Evolutionary conservation across 2,329 filamentous ascomycete genomes (phyloP).

Genomic region (Penicillium oxalicum): DNA sequence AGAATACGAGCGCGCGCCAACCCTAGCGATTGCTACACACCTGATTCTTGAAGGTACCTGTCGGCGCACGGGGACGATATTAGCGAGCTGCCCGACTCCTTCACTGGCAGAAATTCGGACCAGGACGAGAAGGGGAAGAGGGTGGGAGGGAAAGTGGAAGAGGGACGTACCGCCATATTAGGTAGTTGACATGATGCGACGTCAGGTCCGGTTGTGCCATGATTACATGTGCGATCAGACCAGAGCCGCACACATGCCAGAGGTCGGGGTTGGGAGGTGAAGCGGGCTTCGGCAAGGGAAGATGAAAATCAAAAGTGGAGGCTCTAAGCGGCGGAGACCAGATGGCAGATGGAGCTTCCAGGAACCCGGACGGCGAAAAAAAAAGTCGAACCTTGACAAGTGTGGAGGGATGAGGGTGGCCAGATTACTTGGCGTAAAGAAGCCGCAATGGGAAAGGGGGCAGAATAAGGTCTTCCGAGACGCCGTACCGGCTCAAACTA

Average conservation of each 20-base stretch:
- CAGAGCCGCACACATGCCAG: slow-evolving; percentile 26
- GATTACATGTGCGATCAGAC: slow-evolving; percentile 38
- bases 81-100: slow-evolving; percentile 2
- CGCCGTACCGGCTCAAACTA: background rate
- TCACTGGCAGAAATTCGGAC: too few species aligned
- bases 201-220: slow-evolving; percentile 41
- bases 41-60: slow-evolving; percentile 53
- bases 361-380: slow-evolving; percentile 4
- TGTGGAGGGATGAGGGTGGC: background rate
- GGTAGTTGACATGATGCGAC: slow-evolving; percentile 60
- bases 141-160: slow-evolving; percentile 1
- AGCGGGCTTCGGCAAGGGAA: slow-evolving; percentile 24
- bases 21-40: slow-evolving; percentile 32
- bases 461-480: background rate
- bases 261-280: slow-evolving; percentile 16
- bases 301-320: slow-evolving; percentile 22
- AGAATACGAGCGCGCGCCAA: slow-evolving; percentile 4
- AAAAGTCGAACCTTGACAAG: background rate
- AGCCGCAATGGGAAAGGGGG: slow-evolving; percentile 8
- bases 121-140: slow-evolving; percentile 9
- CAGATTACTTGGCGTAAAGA: slow-evolving; percentile 4
- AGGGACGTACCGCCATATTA: slow-evolving; percentile 57
- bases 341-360: slow-evolving; percentile 11
- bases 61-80: slow-evolving; percentile 6
- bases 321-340: slow-evolving; percentile 10